Percentiles rank a stretch among this genome's conserved stretches.
Conservation (phyloP, 2,329 filamentous ascomycete genomes). For the Orbilia quercus region DNA sequence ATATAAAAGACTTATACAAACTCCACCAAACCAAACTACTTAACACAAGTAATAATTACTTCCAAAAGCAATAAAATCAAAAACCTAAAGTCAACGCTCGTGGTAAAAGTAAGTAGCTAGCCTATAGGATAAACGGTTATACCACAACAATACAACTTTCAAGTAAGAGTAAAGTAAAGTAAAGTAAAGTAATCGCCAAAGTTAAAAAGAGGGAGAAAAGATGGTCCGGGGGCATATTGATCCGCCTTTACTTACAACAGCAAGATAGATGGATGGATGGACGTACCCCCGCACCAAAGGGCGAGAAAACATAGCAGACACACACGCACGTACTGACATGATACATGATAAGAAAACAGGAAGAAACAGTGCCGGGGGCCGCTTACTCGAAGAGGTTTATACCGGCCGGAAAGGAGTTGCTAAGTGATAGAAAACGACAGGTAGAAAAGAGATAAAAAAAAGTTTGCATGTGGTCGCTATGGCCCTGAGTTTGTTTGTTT, state of each 20-base stretch:
- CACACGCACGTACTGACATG: conserved; percentile 25
- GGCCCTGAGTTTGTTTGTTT: conserved; percentile 30
- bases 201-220: conserved; percentile 59
- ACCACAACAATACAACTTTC: too few species aligned
- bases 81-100: too few species aligned
- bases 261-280: conserved; percentile 24
- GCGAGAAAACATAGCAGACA: conserved; percentile 56
- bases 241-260: conserved; percentile 1
- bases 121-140: too few species aligned
- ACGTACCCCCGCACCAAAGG: conserved; percentile 30
- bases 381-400: conserved; percentile 34
- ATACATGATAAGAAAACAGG: conserved; percentile 20
- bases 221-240: conserved; percentile 22
- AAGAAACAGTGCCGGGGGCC: too few species aligned
- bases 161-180: too few species aligned
- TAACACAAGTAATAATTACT: too few species aligned
- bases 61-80: too few species aligned
- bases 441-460: conserved; percentile 36
- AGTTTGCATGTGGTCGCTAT: conserved; percentile 57
- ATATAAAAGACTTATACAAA: too few species aligned
- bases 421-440: conserved; percentile 42
- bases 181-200: too few species aligned
- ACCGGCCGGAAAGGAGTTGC: conserved; percentile 29
- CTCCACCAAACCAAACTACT: too few species aligned
- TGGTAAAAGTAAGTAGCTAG: too few species aligned